Evolutionary conservation across 2,329 filamentous ascomycete genomes (phyloP), one percentile per base, ranked within the genome.

Genomic region (Pezicula carpinea): DNA sequence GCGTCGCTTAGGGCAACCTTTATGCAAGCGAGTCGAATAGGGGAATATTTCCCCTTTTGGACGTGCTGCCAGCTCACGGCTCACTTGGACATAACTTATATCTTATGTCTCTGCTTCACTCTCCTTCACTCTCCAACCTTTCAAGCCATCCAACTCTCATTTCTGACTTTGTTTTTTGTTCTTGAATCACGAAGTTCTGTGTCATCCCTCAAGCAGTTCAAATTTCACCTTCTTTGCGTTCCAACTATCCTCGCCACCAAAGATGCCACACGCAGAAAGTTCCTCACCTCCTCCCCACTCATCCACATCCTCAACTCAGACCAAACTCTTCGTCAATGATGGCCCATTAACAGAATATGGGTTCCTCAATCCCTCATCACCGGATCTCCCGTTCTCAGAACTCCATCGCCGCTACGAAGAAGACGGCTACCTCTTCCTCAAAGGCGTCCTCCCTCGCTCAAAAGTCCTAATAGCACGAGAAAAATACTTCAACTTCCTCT

Each of bases 351-450:
- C 33, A 2, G 32, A 46, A 26, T 33, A 49, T 5, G 46, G 15
- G 6, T 35, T n/a, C 1, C 47, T 54, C 18, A 38, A 35, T 19
- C 45, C 50, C 19, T 51, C 53, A 10, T 11, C 40, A 14, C 48
- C 40, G 6, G 43, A 48, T 21, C 38, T 46, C 10, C 72, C 76
- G 0, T 48, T 78, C 7, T 66, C 73, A 32, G 72, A 76, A 35
- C 64, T 79, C 1, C 68, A 68, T n/a, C 55, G 59, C 4, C 69
- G 72, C 23, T 76, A 70, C 54, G 52, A 69, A 5, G 59, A 70
- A 49, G 70, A 81, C 39, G 77, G 77, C 18, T 80, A 81, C 52
- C 59, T 82, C 22, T 76, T 77, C 45, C 46, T 82, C 2, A 81
- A 80, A 53, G 69, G 71, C 1, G 59, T 82, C 0, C 61, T 82